Base-by-base conservation (phyloP, 2,329 filamentous ascomycete genomes). In the Fusarium sp. region DNA sequence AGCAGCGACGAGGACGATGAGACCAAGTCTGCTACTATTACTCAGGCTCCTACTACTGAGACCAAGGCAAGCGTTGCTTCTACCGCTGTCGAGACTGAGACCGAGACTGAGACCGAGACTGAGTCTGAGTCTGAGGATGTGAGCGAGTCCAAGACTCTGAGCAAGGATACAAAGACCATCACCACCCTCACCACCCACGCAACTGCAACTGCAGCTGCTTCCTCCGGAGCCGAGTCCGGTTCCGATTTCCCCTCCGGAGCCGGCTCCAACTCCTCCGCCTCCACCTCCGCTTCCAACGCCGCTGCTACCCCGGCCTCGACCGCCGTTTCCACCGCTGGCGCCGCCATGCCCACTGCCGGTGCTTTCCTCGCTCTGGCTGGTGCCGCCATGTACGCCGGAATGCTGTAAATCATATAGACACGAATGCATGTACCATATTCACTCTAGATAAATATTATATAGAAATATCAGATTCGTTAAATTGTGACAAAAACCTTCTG, bases 301-400 rank as follows among this genome's bases (percentile, higher is more conserved):
- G 53, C 65, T 45, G 60, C 71, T 44, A 61, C 70, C 25, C 55
- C 61, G 48, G 62, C 58, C 27, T 46, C 62, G 22, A 56, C 68
- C 35, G 53, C 68, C 35, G 53, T 65, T 51, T 68, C 70, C 41
- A 71, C 71, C 41, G 68, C 61, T 41, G 71, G 70, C 20, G 71
- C 73, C 23, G 70, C 60, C 33, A 63, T 71, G 64, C 62, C 73
- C 23, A 72, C 75, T 23, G 71, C 68, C 40, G 73, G 49, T 13
- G 71, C 72, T 27, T 53, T 74, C 23, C 51, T 77, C 19, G 75
- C 76, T 32, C 40, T 75, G 44, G 76, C 73, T 44, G 76, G 75
- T 40, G 71, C 73, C 39, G 75, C 69, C 20, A 75, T 73, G 48
- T 74, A 70, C 44, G 62, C 69, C 46, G 75, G 72, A 25, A 56